Percentiles rank a stretch among this genome's conserved stretches.
Evolutionary conservation across 75 land plant species (phyloP).

Genomic region (Isoetes taiwanensis): DNA sequence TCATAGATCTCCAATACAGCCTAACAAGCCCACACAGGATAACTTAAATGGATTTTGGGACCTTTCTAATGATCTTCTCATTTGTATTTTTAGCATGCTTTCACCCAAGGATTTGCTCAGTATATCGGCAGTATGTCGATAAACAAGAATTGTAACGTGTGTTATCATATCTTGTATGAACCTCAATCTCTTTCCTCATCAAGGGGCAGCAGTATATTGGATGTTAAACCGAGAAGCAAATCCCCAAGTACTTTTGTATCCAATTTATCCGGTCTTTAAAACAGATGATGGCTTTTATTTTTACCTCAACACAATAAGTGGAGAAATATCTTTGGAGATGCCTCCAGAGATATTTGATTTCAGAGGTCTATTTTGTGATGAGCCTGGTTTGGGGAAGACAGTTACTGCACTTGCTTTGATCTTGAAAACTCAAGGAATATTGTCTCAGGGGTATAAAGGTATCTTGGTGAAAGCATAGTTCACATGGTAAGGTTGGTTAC

Average conservation of each 20-base stretch:
- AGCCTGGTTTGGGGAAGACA: constrained; percentile 94
- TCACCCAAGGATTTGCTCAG: constrained; percentile 58
- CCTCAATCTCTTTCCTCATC: constrained; percentile 86
- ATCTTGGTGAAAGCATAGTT: constrained; percentile 48
- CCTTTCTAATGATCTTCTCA: constrained; percentile 61
- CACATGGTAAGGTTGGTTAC: constrained; percentile 54
- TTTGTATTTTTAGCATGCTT: constrained; percentile 34
- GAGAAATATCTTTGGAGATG: constrained; percentile 49
- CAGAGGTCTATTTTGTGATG: constrained; percentile 91
- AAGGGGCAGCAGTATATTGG: constrained; percentile 84
- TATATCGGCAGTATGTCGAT: constrained; percentile 59
- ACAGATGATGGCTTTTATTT: constrained; percentile 82
- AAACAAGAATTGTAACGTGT: constrained; percentile 46
- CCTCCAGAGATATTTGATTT: constrained; percentile 57
- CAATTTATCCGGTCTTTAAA: constrained; percentile 36
- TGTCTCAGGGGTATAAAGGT: constrained; percentile 53
- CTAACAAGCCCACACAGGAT: constrained; percentile 13
- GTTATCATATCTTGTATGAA: constrained; percentile 83
- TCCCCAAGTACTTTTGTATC: constrained; percentile 47
- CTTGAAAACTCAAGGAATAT: constrained; percentile 77
- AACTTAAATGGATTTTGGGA: constrained; percentile 42
- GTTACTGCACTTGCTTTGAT: constrained; percentile 83
- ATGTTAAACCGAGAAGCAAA: constrained; percentile 73
- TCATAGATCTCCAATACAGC: constrained; percentile 32
- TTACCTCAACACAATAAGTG: constrained; percentile 47